These are phyloP conservation scores for Termitomyces bulborhizus DNA, from an alignment of 768 basidiomycete species.

Conservation along the genomic window DNA sequence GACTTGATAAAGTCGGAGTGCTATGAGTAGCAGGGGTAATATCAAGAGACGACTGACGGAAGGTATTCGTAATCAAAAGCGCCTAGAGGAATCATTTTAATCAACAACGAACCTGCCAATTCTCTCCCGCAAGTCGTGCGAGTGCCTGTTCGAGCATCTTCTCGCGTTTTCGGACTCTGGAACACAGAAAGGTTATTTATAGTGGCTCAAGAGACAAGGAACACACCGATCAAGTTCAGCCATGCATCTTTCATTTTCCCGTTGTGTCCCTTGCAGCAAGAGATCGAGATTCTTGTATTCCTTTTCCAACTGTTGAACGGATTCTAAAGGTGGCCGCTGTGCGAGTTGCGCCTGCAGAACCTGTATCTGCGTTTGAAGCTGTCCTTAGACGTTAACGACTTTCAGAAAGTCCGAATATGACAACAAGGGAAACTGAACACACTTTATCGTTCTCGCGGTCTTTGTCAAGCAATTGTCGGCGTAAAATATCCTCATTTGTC, in stretches of 20 bases:
- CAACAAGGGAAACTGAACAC: not conserved
- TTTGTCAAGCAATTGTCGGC: constrained; percentile 59
- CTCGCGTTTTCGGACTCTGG: constrained; percentile 60
- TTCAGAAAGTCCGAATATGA: not conserved
- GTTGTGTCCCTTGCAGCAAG: constrained; percentile 71
- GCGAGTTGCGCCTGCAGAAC: constrained; percentile 60
- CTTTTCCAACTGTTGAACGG: constrained; percentile 58
- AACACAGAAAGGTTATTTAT: not conserved
- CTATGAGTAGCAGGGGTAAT: constrained; percentile 20
- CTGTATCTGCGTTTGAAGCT: constrained; percentile 63
- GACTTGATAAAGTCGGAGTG: constrained; percentile 23
- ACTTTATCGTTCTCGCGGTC: constrained; percentile 71
- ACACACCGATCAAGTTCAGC: constrained; percentile 66
- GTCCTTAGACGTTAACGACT: not conserved
- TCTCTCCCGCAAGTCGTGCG: constrained; percentile 63
- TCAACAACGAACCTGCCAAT: constrained; percentile 70
- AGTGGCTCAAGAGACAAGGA: not conserved
- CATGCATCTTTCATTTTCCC: constrained; percentile 86
- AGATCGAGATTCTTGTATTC: constrained; percentile 75
- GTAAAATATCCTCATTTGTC: constrained; percentile 51
- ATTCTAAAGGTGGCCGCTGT: constrained; percentile 62
- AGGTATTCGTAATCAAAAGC: not conserved
- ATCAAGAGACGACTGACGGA: constrained; percentile 24
- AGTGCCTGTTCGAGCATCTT: constrained; percentile 73
- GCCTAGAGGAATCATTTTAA: constrained; percentile 7